These are phyloP conservation scores for Ambrosiella cleistominuta DNA, from an alignment of 2,329 filamentous ascomycete species.

Conservation along the genomic window DNA sequence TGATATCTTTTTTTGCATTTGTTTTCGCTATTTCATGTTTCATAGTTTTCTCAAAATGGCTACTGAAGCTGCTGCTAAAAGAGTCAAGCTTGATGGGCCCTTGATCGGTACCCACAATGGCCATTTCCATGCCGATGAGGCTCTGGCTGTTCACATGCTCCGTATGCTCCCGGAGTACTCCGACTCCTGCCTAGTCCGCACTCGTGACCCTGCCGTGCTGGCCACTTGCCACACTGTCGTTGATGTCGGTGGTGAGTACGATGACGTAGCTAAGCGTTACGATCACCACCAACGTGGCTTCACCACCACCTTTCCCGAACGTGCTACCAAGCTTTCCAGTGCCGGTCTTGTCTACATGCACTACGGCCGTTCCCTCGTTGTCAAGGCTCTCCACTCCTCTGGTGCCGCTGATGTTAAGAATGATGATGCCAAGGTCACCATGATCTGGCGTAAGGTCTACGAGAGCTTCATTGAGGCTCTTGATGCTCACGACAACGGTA, in stretches of 20 bases:
- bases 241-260: conserved; percentile 93
- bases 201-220: conserved; percentile 65
- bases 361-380: conserved; percentile 74
- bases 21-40: conserved; percentile 18
- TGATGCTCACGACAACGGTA: conserved; percentile 94
- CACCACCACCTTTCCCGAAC: conserved; percentile 64
- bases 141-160: conserved; percentile 89
- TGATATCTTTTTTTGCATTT: background rate
- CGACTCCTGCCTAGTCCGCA: conserved; percentile 59
- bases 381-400: conserved; percentile 28
- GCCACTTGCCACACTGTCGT: conserved; percentile 83
- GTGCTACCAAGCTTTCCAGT: conserved; percentile 75
- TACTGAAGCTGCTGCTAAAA: conserved; percentile 57
- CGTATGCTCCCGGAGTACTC: conserved; percentile 70
- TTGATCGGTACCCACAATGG: conserved; percentile 90
- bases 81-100: conserved; percentile 49
- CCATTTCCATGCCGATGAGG: conserved; percentile 98
- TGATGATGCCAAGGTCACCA: conserved; percentile 47
- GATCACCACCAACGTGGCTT: conserved; percentile 97
- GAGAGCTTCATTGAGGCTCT: conserved; percentile 86
- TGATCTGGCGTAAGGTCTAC: conserved; percentile 82
- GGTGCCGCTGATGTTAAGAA: conserved; percentile 25
- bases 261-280: conserved; percentile 58
- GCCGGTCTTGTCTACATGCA: conserved; percentile 92
- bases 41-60: conserved; percentile 32